A percentile compares a stretch with the other conserved stretches of the same genome.
These are phyloP conservation scores for Hemisphaericaspora lyxosophila DNA, from an alignment of 1,139 yeast genomes.

Conservation along the genomic window DNA sequence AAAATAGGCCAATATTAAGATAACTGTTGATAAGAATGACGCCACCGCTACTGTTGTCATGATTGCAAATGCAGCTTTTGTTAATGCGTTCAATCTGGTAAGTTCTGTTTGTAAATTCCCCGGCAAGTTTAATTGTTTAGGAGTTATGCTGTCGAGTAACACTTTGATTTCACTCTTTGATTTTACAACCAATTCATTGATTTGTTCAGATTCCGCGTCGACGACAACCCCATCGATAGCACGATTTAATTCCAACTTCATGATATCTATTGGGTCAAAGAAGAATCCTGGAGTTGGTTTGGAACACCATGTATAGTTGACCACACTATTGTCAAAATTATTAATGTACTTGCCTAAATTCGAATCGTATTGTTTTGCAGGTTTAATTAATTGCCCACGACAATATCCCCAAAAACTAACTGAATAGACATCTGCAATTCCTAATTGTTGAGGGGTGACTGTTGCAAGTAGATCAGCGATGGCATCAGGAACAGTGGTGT, in stretches of 20 bases:
- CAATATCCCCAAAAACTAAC: slow-evolving; percentile 78
- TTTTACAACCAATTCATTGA: slow-evolving; percentile 18
- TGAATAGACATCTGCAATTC: slow-evolving; percentile 61
- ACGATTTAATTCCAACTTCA: slow-evolving; percentile 39
- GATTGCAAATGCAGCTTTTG: slow-evolving; percentile 29
- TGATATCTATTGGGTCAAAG: slow-evolving; percentile 53
- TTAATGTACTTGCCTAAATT: slow-evolving; percentile 11
- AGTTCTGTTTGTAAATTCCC: slow-evolving; percentile 35
- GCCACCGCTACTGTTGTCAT: slow-evolving; percentile 29
- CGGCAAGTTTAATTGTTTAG: slow-evolving; percentile 37
- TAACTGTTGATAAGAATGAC: slow-evolving; percentile 27
- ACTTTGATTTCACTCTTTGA: slow-evolving; percentile 26
- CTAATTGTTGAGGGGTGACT: slow-evolving; percentile 33
- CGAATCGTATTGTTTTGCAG: slow-evolving; percentile 8
- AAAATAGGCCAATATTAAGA: slow-evolving; percentile 34
- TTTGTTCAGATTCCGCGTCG: slow-evolving; percentile 16
- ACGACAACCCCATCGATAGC: slow-evolving; percentile 23
- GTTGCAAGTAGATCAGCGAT: slow-evolving; percentile 15
- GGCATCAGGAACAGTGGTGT: slow-evolving; percentile 15
- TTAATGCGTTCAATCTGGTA: slow-evolving; percentile 28
- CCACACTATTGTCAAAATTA: slow-evolving; percentile 30
- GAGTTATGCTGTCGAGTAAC: slow-evolving; percentile 30
- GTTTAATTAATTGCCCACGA: slow-evolving; percentile 41
- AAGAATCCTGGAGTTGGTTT: slow-evolving; percentile 45
- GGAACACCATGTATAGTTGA: slow-evolving; percentile 57